These are phyloP conservation scores for Zalaria obscura DNA, from an alignment of 2,329 filamentous ascomycete genomes.

Conservation along the genomic window DNA sequence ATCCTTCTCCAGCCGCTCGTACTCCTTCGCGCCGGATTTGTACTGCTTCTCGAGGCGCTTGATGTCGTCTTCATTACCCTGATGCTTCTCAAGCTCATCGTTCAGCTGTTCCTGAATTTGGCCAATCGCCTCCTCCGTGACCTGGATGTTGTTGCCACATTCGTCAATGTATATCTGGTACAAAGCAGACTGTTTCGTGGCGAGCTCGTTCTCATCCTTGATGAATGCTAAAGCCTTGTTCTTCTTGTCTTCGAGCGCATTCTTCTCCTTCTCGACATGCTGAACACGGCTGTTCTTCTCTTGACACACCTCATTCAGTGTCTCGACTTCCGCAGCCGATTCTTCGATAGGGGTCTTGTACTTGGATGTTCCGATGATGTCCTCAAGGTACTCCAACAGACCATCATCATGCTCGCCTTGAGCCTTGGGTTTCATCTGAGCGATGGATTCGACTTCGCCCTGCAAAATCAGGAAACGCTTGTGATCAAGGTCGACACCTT, in stretches of 20 bases:
- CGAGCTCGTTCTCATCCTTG: conserved; percentile 83
- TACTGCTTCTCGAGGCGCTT: conserved; percentile 79
- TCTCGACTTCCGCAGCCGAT: conserved; percentile 76
- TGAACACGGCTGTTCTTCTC: conserved; percentile 94
- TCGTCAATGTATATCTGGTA: conserved; percentile 88
- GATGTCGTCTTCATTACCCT: conserved; percentile 79
- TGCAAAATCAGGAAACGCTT: conserved; percentile 96
- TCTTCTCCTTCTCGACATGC: conserved; percentile 96
- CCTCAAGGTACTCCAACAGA: conserved; percentile 88
- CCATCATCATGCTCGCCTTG: conserved; percentile 92
- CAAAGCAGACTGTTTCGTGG: conserved; percentile 74
- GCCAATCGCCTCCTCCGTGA: conserved; percentile 79
- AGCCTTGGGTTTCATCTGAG: conserved; percentile 97
- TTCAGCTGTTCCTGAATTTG: conserved; percentile 82
- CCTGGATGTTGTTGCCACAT: conserved; percentile 73
- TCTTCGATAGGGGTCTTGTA: conserved; percentile 97
- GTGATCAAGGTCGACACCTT: conserved; percentile 90
- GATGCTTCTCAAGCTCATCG: conserved; percentile 77
- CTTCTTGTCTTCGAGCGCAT: conserved; percentile 87
- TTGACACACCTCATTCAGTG: conserved; percentile 82
- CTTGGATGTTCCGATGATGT: conserved; percentile 97
- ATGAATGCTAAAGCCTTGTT: conserved; percentile 83
- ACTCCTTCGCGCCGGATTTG: conserved; percentile 69
- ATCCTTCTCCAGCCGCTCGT: conserved; percentile 68
- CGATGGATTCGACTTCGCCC: conserved; percentile 95